Base-by-base conservation (phyloP, 2,329 filamentous ascomycete genomes). In the Penicillium decumbens region DNA sequence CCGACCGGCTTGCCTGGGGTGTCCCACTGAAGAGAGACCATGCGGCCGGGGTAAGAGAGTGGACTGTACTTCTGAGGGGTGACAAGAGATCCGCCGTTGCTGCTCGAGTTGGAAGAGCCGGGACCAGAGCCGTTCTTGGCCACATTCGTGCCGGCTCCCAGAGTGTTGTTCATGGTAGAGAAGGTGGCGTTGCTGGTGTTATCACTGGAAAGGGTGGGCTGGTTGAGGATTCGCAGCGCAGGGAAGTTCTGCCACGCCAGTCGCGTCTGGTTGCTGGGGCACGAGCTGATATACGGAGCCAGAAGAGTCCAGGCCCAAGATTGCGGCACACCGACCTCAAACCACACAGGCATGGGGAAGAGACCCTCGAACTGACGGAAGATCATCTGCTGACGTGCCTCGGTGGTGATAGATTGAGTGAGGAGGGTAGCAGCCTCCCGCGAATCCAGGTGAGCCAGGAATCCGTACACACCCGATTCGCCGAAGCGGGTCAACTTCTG, bases 241-340 rank as follows among this genome's bases (percentile, higher is more conserved):
- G 88, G 89, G 73, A 88, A 91, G 74, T 95, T 95, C 66, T 92
- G 86, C 88, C 89, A 95, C 23, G 83, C 79, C 27, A 95, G 75
- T 6, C 87, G 82, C 1, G 87, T 92, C 58, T 85, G 83, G 65
- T 85, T 82, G 38, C 71, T 72, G 0, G 89, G 88, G 67, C 89
- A 95, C 4, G 78, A 84, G 30, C 81, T 83, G 67, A 95, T 91
- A 69, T 90, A 90, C 0, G 88, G 89, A 0, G 89, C 88, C 4
- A 93, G 76, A 20, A 89, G 77, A 0, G 88, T 87, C 89, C 89
- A 95, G 0, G 84, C 81, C 88, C 88, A 95, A 0, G 84, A 88
- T 67, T 95, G 89, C 0, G 88, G 88, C 23, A 92, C 83, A 33
- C 87, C 87, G 5, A 82, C 77, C 61, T 88, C 83, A 65, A 92